A percentile compares a stretch with the other conserved stretches of the same genome.
phyloP scores from a whole-genome alignment of 2,329 filamentous ascomycete species.

The Cladosporium sp. region DNA sequence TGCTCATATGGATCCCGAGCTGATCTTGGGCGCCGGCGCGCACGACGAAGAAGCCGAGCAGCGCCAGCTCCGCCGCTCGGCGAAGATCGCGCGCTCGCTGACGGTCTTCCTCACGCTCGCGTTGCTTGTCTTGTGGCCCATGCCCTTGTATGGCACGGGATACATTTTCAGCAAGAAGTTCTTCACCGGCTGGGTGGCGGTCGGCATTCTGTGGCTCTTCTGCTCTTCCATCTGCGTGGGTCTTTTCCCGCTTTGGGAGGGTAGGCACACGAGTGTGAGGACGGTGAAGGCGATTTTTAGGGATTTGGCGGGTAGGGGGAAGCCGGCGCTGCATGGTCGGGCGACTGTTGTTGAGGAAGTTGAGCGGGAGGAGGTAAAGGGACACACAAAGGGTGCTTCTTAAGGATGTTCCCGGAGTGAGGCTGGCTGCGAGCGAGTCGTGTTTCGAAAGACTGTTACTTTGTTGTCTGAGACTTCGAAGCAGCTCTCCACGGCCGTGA shows the following conservation, averaged over 20 bases:
- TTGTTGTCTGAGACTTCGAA: too few species aligned
- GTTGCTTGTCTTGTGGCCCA: constrained; percentile 44
- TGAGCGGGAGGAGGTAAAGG: neutral
- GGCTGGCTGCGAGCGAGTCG: too few species aligned
- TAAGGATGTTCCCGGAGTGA: too few species aligned
- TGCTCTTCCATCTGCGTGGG: constrained; percentile 66
- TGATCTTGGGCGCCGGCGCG: constrained; percentile 49
- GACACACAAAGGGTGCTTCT: neutral
- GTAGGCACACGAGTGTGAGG: constrained; percentile 57
- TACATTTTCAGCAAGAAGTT: constrained; percentile 45
- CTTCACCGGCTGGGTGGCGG: constrained; percentile 41
- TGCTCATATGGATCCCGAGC: constrained; percentile 60
- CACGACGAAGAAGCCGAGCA: constrained; percentile 39
- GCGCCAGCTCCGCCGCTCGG: constrained; percentile 35
- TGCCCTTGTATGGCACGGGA: constrained; percentile 43
- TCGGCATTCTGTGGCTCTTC: constrained; percentile 46
- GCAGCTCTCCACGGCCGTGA: too few species aligned
- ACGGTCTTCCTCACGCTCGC: constrained; percentile 56
- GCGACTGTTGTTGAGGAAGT: constrained; percentile 24
- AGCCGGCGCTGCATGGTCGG: constrained; percentile 26
- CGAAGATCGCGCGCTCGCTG: constrained; percentile 46
- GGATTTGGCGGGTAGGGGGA: constrained; percentile 47
- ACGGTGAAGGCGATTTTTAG: constrained; percentile 56
- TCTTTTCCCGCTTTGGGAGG: constrained; percentile 75
- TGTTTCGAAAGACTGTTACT: too few species aligned